A percentile compares a stretch with the other conserved stretches of the same genome.
These are phyloP conservation scores for Camelina neglecta DNA, from an alignment of 345 rosid genomes.

Conservation along the genomic window DNA sequence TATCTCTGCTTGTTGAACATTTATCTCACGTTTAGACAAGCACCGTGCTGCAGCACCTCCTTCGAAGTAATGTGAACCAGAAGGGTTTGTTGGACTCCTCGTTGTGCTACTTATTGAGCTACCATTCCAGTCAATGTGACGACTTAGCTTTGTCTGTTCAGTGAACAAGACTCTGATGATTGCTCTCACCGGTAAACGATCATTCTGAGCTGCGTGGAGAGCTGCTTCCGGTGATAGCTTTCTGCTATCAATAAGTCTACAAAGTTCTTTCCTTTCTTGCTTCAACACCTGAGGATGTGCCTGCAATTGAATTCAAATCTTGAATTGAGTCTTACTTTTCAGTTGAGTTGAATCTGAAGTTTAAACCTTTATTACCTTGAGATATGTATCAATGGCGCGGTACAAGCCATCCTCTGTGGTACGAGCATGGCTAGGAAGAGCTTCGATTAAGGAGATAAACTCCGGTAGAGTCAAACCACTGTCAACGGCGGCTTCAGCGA, in stretches of 20 bases:
- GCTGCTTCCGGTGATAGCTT: slow-evolving; percentile 88
- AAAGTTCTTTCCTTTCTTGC: slow-evolving; percentile 80
- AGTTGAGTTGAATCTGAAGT: neutral
- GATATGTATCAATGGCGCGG: slow-evolving; percentile 89
- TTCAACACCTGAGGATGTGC: slow-evolving; percentile 76
- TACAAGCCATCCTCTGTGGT: slow-evolving; percentile 77
- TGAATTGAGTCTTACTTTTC: neutral
- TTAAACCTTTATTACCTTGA: slow-evolving; percentile 52
- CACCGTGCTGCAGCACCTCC: slow-evolving; percentile 50
- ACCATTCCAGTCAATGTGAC: slow-evolving; percentile 67
- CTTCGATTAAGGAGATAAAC: slow-evolving; percentile 61
- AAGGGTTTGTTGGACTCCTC: slow-evolving; percentile 59
- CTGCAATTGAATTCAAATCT: slow-evolving; percentile 42
- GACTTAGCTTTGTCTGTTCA: slow-evolving; percentile 71
- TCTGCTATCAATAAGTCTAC: slow-evolving; percentile 70
- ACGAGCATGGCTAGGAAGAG: slow-evolving; percentile 76
- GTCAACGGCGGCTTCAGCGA: slow-evolving; percentile 82
- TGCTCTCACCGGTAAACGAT: slow-evolving; percentile 81
- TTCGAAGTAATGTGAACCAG: slow-evolving; percentile 48
- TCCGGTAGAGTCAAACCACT: slow-evolving; percentile 55
- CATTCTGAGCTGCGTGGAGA: slow-evolving; percentile 82
- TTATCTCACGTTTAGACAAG: slow-evolving; percentile 70
- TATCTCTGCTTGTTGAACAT: slow-evolving; percentile 66
- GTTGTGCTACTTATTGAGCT: slow-evolving; percentile 60
- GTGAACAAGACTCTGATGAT: slow-evolving; percentile 80